These are phyloP conservation scores for Fraxinus sp. DNA, from an alignment of 305 asterid species.

Conservation along the genomic window DNA sequence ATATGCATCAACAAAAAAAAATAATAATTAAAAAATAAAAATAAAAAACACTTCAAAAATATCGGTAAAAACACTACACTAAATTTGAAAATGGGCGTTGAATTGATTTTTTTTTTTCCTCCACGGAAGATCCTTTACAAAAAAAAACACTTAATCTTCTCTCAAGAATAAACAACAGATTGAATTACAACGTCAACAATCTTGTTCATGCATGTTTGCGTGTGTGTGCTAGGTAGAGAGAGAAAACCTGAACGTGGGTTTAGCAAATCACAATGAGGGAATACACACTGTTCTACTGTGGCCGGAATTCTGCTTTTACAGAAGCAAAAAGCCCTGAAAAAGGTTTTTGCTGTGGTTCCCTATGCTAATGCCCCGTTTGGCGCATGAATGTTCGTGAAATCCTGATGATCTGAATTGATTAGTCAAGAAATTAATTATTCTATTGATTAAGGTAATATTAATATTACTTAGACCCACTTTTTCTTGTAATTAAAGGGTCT, in stretches of 20 bases:
- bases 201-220: slow-evolving; percentile 4
- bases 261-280: not conserved
- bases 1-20: no score
- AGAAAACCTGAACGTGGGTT: not conserved
- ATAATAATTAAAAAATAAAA: no score
- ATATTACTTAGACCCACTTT: not conserved
- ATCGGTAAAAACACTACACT: not conserved
- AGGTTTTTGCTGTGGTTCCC: not conserved
- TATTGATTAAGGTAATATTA: not conserved
- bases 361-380: not conserved
- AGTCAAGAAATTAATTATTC: not conserved
- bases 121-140: not conserved
- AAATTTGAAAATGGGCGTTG: not conserved
- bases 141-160: not conserved
- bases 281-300: not conserved
- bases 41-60: no score
- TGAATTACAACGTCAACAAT: not conserved
- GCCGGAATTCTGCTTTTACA: not conserved
- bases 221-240: not conserved
- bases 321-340: not conserved
- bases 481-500: no score
- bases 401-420: not conserved
- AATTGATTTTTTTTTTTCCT: not conserved
- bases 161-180: not conserved
- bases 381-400: not conserved